Percentiles rank a stretch among this genome's conserved stretches.
Evolutionary conservation across 495 filamentous ascomycete species (phyloP).

Genomic region (Echria macrotheca): DNA sequence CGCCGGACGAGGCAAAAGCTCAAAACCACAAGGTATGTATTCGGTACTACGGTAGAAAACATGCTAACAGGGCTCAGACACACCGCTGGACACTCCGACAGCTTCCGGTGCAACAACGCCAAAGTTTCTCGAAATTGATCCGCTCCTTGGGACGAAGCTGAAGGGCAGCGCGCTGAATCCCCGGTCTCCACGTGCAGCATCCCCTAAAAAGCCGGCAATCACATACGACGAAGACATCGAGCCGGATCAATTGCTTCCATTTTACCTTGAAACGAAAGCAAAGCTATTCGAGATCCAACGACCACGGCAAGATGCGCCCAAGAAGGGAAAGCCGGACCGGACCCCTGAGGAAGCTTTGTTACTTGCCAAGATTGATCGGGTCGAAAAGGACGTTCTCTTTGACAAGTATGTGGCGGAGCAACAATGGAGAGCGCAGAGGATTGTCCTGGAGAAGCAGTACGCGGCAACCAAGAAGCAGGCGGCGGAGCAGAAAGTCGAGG

Average conservation of each 20-base stretch:
- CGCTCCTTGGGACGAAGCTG: slow-evolving; percentile 21
- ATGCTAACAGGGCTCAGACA: slow-evolving; percentile 32
- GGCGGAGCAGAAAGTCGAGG: slow-evolving; percentile 27
- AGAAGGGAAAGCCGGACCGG: slow-evolving; percentile 25
- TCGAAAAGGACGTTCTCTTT: slow-evolving; percentile 82
- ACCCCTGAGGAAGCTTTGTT: slow-evolving; percentile 52
- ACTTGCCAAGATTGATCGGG: slow-evolving; percentile 62
- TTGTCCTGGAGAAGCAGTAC: slow-evolving; percentile 58
- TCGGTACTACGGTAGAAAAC: too few species aligned
- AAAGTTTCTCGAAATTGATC: slow-evolving; percentile 31
- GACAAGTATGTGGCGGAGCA: slow-evolving; percentile 70
- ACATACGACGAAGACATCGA: slow-evolving; percentile 54
- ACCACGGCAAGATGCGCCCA: slow-evolving; percentile 46
- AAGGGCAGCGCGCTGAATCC: slow-evolving; percentile 27
- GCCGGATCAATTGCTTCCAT: slow-evolving; percentile 69
- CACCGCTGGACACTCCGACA: slow-evolving; percentile 39
- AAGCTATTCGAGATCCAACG: slow-evolving; percentile 69
- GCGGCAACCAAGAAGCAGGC: slow-evolving; percentile 32
- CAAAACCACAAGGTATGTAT: slow-evolving; percentile 33
- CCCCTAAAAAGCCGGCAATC: slow-evolving; percentile 30
- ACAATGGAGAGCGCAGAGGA: slow-evolving; percentile 62
- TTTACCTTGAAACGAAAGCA: slow-evolving; percentile 65
- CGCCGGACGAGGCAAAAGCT: slow-evolving; percentile 37
- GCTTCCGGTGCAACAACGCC: slow-evolving; percentile 46
- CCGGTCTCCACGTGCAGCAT: slow-evolving; percentile 14